Evolutionary conservation across 371 early-diverging fungal genomes (phyloP).

Genomic region (Rhizopus stolonifer): DNA sequence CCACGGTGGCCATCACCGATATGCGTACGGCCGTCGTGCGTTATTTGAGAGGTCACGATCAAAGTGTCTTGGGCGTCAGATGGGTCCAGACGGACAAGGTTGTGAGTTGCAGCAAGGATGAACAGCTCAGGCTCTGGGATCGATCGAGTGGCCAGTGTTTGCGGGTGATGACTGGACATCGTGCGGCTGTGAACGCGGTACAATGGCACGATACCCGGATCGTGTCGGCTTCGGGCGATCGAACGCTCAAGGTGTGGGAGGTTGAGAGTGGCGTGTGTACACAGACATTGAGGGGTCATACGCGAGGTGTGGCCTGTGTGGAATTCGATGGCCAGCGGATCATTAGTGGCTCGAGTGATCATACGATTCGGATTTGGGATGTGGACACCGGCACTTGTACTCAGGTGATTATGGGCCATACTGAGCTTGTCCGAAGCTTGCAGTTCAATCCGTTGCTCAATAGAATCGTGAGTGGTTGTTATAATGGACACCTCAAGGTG

Average conservation of each 20-base stretch:
- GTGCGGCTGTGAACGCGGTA: conserved; percentile 80
- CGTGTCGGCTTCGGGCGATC: conserved; percentile 82
- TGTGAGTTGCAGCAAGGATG: conserved; percentile 93
- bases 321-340: conserved; percentile 91
- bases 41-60: conserved; percentile 60
- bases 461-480: conserved; percentile 74
- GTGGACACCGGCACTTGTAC: conserved; percentile 44
- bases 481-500: conserved; percentile 86
- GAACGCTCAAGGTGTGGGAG: conserved; percentile 81
- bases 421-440: conserved; percentile 77
- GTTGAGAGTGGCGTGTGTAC: conserved; percentile 57
- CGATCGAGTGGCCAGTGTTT: conserved; percentile 55
- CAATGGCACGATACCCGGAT: conserved; percentile 57
- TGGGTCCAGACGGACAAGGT: conserved; percentile 69
- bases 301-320: conserved; percentile 91
- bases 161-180: conserved; percentile 68
- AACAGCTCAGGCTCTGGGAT: conserved; percentile 87
- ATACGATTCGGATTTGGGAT: conserved; percentile 94
- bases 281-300: conserved; percentile 56
- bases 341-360: conserved; percentile 95
- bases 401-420: conserved; percentile 64
- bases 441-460: conserved; percentile 44
- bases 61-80: conserved; percentile 76
- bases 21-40: conserved; percentile 40
- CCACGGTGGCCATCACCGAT: conserved; percentile 85